phyloP scores from a whole-genome alignment of 2,329 filamentous ascomycete genomes.

The Cytospora piceicola region DNA sequence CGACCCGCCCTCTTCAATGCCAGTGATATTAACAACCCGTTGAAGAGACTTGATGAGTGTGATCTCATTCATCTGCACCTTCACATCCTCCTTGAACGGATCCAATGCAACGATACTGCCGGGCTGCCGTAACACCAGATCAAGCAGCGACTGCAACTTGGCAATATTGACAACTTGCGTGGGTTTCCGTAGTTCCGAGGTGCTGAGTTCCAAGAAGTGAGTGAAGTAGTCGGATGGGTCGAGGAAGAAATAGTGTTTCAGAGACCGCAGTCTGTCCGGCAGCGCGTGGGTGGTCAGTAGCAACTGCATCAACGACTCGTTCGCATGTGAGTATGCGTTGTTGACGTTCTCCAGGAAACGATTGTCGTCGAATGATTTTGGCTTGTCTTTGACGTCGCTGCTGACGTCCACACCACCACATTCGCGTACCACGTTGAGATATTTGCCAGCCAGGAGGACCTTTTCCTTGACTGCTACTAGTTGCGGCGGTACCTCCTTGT shows the following conservation, averaged over 20 bases:
- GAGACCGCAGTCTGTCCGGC: slow-evolving; percentile 80
- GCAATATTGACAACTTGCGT: slow-evolving; percentile 86
- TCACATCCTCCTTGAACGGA: slow-evolving; percentile 97
- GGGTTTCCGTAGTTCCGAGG: slow-evolving; percentile 87
- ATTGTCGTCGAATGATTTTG: slow-evolving; percentile 86
- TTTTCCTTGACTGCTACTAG: slow-evolving; percentile 90
- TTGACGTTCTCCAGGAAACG: slow-evolving; percentile 96
- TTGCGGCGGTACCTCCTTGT: slow-evolving; percentile 89
- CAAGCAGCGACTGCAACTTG: slow-evolving; percentile 94
- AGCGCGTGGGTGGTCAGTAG: slow-evolving; percentile 91
- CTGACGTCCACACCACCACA: slow-evolving; percentile 95
- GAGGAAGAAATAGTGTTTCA: slow-evolving; percentile 99
- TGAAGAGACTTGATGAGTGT: slow-evolving; percentile 92
- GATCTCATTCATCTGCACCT: slow-evolving; percentile 95
- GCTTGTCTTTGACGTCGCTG: slow-evolving; percentile 86
- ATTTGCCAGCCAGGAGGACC: slow-evolving; percentile 93
- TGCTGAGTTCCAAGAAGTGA: slow-evolving; percentile 91
- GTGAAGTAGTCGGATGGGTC: slow-evolving; percentile 98
- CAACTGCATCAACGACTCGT: slow-evolving; percentile 87
- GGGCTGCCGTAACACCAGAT: slow-evolving; percentile 93
- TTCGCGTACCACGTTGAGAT: slow-evolving; percentile 95
- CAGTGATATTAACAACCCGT: slow-evolving; percentile 94
- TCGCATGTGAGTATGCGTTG: slow-evolving; percentile 90
- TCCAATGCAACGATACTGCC: slow-evolving; percentile 92
- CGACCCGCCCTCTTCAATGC: slow-evolving; percentile 86